Conservation (phyloP, 78 protist species). For the Dictyostelium citrinum region DNA sequence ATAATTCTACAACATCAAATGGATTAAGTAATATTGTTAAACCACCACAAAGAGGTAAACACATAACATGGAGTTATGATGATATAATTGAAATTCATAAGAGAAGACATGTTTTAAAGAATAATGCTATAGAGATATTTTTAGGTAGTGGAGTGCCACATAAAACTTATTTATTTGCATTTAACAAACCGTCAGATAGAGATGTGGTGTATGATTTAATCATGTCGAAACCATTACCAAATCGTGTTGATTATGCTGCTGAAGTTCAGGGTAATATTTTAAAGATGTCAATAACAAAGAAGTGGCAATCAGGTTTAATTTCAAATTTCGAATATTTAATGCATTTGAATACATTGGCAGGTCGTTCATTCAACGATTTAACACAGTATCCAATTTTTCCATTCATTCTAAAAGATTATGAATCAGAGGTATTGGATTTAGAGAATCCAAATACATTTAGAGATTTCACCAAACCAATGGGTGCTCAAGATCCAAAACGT, state of each 20-base stretch:
- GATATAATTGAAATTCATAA: slow-evolving; percentile 82
- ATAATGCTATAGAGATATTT: slow-evolving; percentile 90
- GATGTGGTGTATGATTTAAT: slow-evolving; percentile 60
- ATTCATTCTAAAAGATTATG: slow-evolving; percentile 84
- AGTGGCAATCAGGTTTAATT: slow-evolving; percentile 88
- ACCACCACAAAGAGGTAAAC: slow-evolving; percentile 48
- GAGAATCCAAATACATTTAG: slow-evolving; percentile 78
- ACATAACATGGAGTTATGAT: slow-evolving; percentile 51
- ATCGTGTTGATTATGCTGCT: slow-evolving; percentile 83
- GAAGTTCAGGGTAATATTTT: slow-evolving; percentile 81
- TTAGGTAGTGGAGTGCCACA: slow-evolving; percentile 79
- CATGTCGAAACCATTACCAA: slow-evolving; percentile 70
- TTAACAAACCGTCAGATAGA: slow-evolving; percentile 42
- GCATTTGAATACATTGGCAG: slow-evolving; percentile 95
- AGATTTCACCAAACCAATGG: slow-evolving; percentile 90
- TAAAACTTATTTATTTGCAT: slow-evolving; percentile 84
- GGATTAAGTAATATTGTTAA: background rate
- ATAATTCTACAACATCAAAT: background rate
- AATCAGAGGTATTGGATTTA: slow-evolving; percentile 78
- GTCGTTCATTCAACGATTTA: slow-evolving; percentile 95
- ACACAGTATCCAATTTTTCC: slow-evolving; percentile 96
- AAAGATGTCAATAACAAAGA: slow-evolving; percentile 73
- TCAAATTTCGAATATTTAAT: slow-evolving; percentile 93
- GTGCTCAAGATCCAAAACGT: slow-evolving; percentile 84
- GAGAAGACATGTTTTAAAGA: slow-evolving; percentile 84